phyloP scores from a whole-genome alignment of 257 asterid genomes.

The Parsonsia alboflavescens region DNA sequence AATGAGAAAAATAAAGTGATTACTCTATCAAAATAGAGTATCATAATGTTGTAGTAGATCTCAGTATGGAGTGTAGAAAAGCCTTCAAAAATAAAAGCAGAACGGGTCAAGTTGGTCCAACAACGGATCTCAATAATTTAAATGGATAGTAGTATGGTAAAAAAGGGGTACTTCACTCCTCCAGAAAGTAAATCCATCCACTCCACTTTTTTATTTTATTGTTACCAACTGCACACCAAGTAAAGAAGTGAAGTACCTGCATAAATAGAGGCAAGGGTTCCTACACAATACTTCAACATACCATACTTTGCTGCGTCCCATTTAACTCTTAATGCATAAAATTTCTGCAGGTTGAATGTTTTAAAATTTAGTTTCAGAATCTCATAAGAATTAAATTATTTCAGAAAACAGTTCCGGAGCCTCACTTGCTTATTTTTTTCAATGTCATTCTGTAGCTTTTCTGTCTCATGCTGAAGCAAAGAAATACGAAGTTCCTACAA shows the following conservation, averaged over 20 bases:
- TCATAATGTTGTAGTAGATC: no score
- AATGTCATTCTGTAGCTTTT: slow-evolving; percentile 52
- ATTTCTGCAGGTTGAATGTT: slow-evolving; percentile 44
- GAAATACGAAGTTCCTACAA: slow-evolving; percentile 53
- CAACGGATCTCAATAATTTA: slow-evolving; percentile 2
- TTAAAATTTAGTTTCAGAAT: neutral
- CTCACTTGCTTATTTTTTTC: slow-evolving; percentile 56
- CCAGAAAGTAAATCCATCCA: neutral
- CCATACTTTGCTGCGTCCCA: slow-evolving; percentile 54
- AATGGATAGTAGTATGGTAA: no score
- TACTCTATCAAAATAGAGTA: no score
- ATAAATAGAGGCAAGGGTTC: slow-evolving; percentile 46
- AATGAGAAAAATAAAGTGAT: no score
- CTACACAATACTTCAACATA: slow-evolving; percentile 55
- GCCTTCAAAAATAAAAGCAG: neutral
- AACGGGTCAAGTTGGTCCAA: neutral
- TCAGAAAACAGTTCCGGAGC: neutral
- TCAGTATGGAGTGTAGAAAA: no score
- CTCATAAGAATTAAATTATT: neutral
- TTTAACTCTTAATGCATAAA: slow-evolving; percentile 52
- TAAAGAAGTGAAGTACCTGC: slow-evolving; percentile 17
- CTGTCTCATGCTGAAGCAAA: slow-evolving; percentile 53
- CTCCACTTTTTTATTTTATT: neutral
- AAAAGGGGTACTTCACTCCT: neutral
- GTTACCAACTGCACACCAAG: slow-evolving; percentile 5